Evolutionary conservation across 2,329 filamentous ascomycete species (phyloP).

Genomic region (Blastomyces gilchristii): DNA sequence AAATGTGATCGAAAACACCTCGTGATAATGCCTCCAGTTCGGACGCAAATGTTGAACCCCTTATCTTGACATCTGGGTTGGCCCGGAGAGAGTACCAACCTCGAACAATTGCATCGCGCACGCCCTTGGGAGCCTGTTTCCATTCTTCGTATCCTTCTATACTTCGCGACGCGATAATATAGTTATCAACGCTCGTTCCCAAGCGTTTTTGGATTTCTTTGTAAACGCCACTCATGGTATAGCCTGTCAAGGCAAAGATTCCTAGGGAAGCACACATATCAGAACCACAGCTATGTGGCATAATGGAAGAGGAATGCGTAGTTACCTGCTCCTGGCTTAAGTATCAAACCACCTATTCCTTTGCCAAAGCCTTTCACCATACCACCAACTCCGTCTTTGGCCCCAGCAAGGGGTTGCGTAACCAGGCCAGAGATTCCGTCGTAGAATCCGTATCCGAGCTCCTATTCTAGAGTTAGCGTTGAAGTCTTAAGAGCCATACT

Average conservation of each 20-base stretch:
- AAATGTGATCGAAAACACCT: constrained; percentile 13
- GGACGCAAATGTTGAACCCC: constrained; percentile 41
- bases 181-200: constrained; percentile 62
- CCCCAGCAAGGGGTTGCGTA: constrained; percentile 63
- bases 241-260: constrained; percentile 63
- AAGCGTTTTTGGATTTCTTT: constrained; percentile 64
- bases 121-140: constrained; percentile 43
- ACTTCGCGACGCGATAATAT: constrained; percentile 67
- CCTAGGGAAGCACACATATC: constrained; percentile 28
- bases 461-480: constrained; percentile 28
- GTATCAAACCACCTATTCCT: constrained; percentile 67
- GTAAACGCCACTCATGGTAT: constrained; percentile 72
- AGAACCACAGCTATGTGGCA: neutral
- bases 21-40: constrained; percentile 23
- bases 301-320: constrained; percentile 28
- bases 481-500: neutral
- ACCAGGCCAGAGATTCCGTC: constrained; percentile 74
- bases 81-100: constrained; percentile 54
- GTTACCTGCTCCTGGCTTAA: constrained; percentile 76
- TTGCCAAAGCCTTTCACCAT: constrained; percentile 71
- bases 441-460: constrained; percentile 66
- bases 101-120: constrained; percentile 53
- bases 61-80: constrained; percentile 48
- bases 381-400: constrained; percentile 55
- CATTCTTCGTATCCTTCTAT: constrained; percentile 64